Base-by-base conservation (phyloP, 1,284 basidiomycete genomes). In the Ustilago vetiveriae region DNA sequence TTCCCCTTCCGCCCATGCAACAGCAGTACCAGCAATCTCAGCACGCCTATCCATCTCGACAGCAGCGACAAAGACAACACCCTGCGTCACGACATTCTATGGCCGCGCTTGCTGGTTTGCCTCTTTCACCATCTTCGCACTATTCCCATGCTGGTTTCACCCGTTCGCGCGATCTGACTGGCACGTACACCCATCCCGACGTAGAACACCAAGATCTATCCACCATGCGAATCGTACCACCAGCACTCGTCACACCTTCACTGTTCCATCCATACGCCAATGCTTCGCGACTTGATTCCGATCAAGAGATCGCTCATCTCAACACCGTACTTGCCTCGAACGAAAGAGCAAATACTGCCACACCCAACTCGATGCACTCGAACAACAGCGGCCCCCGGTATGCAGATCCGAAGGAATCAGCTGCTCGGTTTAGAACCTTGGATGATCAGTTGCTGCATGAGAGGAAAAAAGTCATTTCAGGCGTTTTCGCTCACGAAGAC, bases 261-360 rank as follows among this genome's bases (percentile, higher is more conserved):
- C 24, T 57, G 22, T 62, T 66, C 52, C 57, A 67, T 38, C 64
- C 68, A 0, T 67, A 62, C 46, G n/a, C 54, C 24, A 62, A 71
- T 38, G 52, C 63, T 7, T 59, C 55, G 7, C 56, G 48, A 3
- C 48, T 66, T 7, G 66, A 66, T 41, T 36, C 46, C 0, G 29
- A 52, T 13, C 49, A 53, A 3, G 48, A 58, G 10, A 36, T 38
- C 14, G 35, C 39, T 3, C 51, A 54, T 19, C 27, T 64, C 51
- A 22, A 32, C 19, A 46, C 58, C 21, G 54, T 42, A 0, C 37
- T 51, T 10, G 19, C 17, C 24, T 8, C 16, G 17, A 17, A 29
- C 35, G 43, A 58, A 2, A 8, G 48, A 14, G 47, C 48, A 19
- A 44, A 40, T 16, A 52, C 42, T 3, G 42, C 52, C 17, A 47